Conservation (phyloP, 208 protist species). For the Leishmania gerbilli region DNA sequence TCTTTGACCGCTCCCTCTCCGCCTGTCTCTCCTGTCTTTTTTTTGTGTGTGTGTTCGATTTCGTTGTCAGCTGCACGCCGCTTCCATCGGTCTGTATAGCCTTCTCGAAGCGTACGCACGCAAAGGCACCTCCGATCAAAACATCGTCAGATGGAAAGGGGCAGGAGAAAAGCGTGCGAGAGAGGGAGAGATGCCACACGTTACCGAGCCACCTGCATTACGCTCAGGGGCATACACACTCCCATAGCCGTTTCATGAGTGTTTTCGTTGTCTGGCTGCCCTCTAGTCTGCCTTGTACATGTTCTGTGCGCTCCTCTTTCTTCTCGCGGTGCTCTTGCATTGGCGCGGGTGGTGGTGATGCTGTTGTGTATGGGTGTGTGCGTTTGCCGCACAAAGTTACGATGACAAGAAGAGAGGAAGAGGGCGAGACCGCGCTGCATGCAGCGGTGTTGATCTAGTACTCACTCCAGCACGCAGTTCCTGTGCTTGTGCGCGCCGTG, state of each 20-base stretch:
- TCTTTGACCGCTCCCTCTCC: too few relatives aligned
- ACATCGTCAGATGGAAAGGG: neutral
- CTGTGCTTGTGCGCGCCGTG: neutral
- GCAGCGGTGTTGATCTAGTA: neutral
- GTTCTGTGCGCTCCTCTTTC: neutral
- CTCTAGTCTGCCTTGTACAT: neutral
- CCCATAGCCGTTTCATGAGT: neutral
- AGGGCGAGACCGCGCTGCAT: neutral
- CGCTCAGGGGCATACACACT: too few relatives aligned
- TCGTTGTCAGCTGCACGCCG: too few relatives aligned
- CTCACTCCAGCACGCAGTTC: neutral
- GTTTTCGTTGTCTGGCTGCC: neutral
- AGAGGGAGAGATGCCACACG: neutral
- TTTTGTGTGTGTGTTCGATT: neutral
- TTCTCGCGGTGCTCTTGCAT: neutral
- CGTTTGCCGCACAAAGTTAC: neutral
- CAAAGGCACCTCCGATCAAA: neutral
- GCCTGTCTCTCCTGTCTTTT: neutral
- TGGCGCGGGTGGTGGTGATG: too few relatives aligned
- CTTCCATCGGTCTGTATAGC: too few relatives aligned
- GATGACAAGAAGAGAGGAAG: neutral
- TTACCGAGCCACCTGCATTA: neutral
- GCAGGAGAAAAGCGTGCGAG: neutral
- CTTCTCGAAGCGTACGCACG: neutral
- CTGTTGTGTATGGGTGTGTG: too few relatives aligned